These are phyloP conservation scores for Themeda triandra DNA, from an alignment of 176 grass and related monocot species.

Conservation along the genomic window DNA sequence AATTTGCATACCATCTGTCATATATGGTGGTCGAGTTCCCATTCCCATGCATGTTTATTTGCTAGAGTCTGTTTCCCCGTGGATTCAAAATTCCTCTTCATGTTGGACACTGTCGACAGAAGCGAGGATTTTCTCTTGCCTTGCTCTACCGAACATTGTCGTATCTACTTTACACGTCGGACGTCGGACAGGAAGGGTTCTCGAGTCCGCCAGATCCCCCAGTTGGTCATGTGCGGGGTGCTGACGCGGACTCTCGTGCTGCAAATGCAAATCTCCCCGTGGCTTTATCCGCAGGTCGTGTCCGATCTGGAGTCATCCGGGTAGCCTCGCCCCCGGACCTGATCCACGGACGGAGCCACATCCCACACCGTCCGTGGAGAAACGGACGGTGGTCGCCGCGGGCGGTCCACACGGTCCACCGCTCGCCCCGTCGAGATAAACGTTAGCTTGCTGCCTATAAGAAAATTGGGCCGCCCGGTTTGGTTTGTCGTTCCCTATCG, in stretches of 20 bases:
- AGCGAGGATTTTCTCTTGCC: no score
- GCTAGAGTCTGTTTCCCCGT: no score
- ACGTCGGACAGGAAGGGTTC: neutral
- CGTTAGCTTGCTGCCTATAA: conserved; percentile 38
- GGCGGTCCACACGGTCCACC: neutral
- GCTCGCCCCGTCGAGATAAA: neutral
- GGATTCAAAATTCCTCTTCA: no score
- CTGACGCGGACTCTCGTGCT: conserved; percentile 6
- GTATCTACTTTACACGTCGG: neutral
- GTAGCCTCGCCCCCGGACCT: neutral
- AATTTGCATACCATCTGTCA: no score
- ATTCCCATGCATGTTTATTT: no score
- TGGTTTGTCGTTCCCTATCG: neutral
- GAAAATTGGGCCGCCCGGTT: neutral
- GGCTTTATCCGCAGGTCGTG: neutral
- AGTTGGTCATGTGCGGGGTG: neutral
- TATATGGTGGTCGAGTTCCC: no score
- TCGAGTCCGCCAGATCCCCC: neutral
- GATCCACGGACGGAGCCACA: neutral
- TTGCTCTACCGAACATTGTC: no score
- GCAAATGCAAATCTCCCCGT: neutral
- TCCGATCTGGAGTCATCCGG: neutral
- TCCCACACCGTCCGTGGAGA: neutral
- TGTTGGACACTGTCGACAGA: no score
- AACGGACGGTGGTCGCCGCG: neutral